Base-by-base conservation (phyloP, 2,329 filamentous ascomycete genomes). In the Lecanicillium sp. region DNA sequence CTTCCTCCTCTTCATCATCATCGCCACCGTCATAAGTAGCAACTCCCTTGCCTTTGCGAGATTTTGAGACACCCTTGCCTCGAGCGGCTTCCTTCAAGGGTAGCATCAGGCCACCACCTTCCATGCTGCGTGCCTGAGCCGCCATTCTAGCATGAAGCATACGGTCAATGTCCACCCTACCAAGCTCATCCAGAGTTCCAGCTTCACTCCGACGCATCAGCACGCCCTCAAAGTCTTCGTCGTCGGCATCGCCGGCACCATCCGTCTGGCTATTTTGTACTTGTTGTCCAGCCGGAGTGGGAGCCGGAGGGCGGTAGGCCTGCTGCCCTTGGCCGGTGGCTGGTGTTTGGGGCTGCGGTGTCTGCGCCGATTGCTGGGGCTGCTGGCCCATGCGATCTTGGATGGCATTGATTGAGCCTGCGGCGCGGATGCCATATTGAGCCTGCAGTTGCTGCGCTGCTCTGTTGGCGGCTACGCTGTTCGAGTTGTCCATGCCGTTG, bases 21-120 rank as follows among this genome's bases (percentile, higher is more conserved):
- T 81, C 79, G 32, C 73, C 73, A 4, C 84, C 86, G 56, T 91
- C 85, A 44, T 78, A 75, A 51, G 83, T 70, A 26, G 67, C 67
- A 7, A 70, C 60, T 7, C 67, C 67, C 26, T 60, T 62, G 12
- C 57, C 56, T 46, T 63, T 63, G 23, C 51, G 48, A 20, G 52
- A 42, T 23, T 53, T 56, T 37, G 44, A 53, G 12, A 49, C 29
- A 5, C 52, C 40, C 12, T 54, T 49, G 39, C 60, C 54, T 55
- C 69, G 72, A 6, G 65, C 65, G 11, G 77, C 75, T 54, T 83
- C 72, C 55, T 77, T 73, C 10, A 90, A 72, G 2, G 87, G 83
- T 15, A 90, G 64, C 84, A 90, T 88, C 50, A 90, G 68, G 7
- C 87, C 81, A 37, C 81, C 87, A 41, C 82, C 87, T 61, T 90